These are phyloP conservation scores for Rubia yunnanensis DNA, from an alignment of 257 asterid species.

Conservation along the genomic window DNA sequence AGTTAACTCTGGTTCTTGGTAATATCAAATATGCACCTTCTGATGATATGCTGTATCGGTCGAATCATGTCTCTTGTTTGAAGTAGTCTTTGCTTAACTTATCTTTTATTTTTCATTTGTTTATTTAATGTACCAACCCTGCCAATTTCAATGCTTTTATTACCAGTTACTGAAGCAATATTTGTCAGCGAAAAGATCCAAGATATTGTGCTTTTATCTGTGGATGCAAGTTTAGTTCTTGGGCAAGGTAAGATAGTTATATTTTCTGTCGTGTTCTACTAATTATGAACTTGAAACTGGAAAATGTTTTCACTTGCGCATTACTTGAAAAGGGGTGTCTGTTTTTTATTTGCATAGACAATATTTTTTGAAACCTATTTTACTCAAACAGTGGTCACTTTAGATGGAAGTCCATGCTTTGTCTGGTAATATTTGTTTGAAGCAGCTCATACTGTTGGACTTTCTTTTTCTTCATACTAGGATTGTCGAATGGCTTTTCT, in stretches of 20 bases:
- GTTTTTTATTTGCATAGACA: neutral
- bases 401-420: neutral
- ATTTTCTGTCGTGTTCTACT: neutral
- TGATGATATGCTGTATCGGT: neutral
- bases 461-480: neutral
- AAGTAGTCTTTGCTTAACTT: neutral
- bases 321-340: neutral
- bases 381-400: neutral
- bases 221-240: conserved; percentile 56
- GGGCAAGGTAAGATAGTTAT: conserved; percentile 57
- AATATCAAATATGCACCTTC: neutral
- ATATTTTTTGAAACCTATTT: neutral
- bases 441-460: neutral
- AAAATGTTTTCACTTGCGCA: neutral
- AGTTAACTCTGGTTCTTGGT: neutral
- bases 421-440: neutral
- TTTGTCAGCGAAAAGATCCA: conserved; percentile 69
- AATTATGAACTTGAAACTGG: neutral
- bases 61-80: neutral
- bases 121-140: neutral
- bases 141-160: conserved; percentile 3
- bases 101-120: neutral
- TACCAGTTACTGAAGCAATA: conserved; percentile 52
- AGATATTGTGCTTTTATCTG: conserved; percentile 54
- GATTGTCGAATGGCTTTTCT: conserved; percentile 1